Evolutionary conservation across 2,329 filamentous ascomycete species (phyloP).

Genomic region (Exophiala aquamarina): DNA sequence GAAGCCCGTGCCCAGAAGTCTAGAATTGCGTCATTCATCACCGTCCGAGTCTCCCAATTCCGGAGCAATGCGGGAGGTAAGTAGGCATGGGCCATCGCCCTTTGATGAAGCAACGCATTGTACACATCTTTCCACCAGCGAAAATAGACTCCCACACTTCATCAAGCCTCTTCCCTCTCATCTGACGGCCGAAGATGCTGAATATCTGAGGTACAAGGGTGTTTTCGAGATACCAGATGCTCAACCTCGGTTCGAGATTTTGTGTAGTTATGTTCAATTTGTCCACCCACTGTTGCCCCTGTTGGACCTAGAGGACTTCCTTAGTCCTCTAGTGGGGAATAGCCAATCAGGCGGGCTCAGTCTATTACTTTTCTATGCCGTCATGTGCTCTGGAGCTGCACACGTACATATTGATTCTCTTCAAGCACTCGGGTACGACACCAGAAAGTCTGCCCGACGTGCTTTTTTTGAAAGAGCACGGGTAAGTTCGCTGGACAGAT

Average conservation of each 20-base stretch:
- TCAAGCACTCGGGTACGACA: conserved; percentile 58
- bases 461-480: conserved; percentile 14
- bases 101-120: too few species aligned
- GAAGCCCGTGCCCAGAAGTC: conserved; percentile 27
- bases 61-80: neutral
- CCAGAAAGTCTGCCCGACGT: conserved; percentile 32
- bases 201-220: conserved; percentile 69
- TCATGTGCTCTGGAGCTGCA: conserved; percentile 88
- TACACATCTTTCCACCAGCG: too few species aligned
- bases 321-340: conserved; percentile 57
- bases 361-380: conserved; percentile 83
- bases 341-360: conserved; percentile 58
- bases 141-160: conserved; percentile 5
- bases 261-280: conserved; percentile 82
- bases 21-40: conserved; percentile 49
- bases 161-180: conserved; percentile 63
- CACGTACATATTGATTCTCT: conserved; percentile 85
- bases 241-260: conserved; percentile 71
- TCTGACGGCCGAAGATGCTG: conserved; percentile 76
- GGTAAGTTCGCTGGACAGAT: neutral
- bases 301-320: conserved; percentile 64
- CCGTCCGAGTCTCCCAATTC: neutral
- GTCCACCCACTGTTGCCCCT: conserved; percentile 94
- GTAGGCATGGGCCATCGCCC: too few species aligned
- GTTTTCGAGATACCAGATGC: conserved; percentile 72